A percentile compares a stretch with the other conserved stretches of the same genome.
Conservation (phyloP, 192 early-diverging fungal species). For the Globomyces pollinis-pini region DNA sequence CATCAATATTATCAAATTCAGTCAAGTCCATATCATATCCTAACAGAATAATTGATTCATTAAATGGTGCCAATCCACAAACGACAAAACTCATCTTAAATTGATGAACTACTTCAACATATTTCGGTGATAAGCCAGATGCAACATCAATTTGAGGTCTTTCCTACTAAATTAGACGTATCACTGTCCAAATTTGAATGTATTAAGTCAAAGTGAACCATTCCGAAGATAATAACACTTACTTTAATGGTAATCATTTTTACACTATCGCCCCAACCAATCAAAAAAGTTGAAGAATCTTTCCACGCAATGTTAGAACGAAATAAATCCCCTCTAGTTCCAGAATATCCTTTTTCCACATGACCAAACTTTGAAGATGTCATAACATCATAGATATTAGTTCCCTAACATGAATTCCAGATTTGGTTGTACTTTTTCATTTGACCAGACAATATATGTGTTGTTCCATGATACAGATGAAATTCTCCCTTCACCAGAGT, state of each 20-base stretch:
- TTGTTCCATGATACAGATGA: constrained; percentile 78
- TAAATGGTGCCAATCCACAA: constrained; percentile 79
- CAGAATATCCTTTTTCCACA: constrained; percentile 66
- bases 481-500: constrained; percentile 85
- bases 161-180: no score
- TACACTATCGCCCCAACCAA: constrained; percentile 94
- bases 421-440: no score
- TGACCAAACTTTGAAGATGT: constrained; percentile 70
- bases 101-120: constrained; percentile 54
- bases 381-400: constrained; percentile 74
- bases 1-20: constrained; percentile 45
- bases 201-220: no score
- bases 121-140: constrained; percentile 42
- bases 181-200: no score
- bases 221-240: no score
- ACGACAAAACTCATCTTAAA: constrained; percentile 75
- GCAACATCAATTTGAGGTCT: constrained; percentile 34
- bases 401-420: no score
- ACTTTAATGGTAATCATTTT: constrained; percentile 74
- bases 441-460: constrained; percentile 88
- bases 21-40: constrained; percentile 57
- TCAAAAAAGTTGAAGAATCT: constrained; percentile 63
- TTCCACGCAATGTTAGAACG: constrained; percentile 83
- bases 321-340: constrained; percentile 79
- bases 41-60: constrained; percentile 61